Base-by-base conservation (phyloP, 1,284 basidiomycete species). In the Schizopora paradoxa region DNA sequence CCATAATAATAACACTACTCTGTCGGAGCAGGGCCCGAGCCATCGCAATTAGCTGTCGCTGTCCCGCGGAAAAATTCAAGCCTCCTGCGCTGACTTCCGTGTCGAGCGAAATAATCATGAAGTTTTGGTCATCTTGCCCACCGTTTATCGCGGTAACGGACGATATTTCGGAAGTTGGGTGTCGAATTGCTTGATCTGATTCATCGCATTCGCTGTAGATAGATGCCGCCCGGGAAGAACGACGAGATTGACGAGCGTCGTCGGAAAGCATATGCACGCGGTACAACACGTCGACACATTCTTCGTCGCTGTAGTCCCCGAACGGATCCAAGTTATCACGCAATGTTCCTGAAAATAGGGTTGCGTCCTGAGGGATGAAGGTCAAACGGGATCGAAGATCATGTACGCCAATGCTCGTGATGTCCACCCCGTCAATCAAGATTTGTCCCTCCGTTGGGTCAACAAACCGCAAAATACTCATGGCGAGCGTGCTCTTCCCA, bases 301-400 rank as follows among this genome's bases (percentile, higher is more conserved):
- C 89, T 10, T 70, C 72, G 54, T 97, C 93, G 0, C 79, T 77
- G 56, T 93, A 83, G 55, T 94, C 89, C 39, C 47, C 54, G 68
- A 92, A 93, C 0, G 90, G 92, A 66, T 96, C 92, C 3, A 95
- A 63, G 54, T 94, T 94, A 16, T 91, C 86, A 14, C 89, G 72
- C 19, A 95, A 67, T 0, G 87, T 92, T 0, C 92, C 91, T 0
- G 85, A 87, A 68, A 96, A 95, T 2, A 95, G 68, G 0, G 91
- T 74, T 1, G 83, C 79, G 58, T 91, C 86, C 66, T 87, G 64
- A 7, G 67, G 64, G 32, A 69, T 59, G 51, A 59, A 58, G 19
- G 50, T 44, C 16, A 91, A 60, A 41, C 83, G 72, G 13, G 82
- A 82, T 26, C 91, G 76, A 45, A 96, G 61, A 62, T 94, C 91